Evolutionary conservation across 2,329 filamentous ascomycete species (phyloP), one percentile per base, ranked within the genome.

Genomic region (Sporothrix dimorphospora): DNA sequence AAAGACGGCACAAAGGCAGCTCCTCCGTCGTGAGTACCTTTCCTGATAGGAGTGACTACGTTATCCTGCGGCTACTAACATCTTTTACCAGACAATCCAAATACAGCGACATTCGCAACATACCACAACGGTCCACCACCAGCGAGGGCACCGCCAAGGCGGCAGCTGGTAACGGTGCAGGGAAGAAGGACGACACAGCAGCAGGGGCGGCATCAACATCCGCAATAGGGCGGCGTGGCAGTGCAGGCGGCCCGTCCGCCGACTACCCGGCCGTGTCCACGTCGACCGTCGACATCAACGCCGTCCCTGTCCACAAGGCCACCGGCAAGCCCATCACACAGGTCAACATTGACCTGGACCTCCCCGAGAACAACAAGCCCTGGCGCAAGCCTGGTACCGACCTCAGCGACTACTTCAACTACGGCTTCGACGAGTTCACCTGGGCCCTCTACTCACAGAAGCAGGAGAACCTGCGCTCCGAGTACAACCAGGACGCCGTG

Each of bases 401-500:
- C 78, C 89, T 97, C 71, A 96, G 92, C 73, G 96, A 99, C 80
- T 98, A 97, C 83, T 98, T 98, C 88, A 98, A 98, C 84, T 98
- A 98, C 82, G 95, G 95, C 72, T 98, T 98, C 79, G 95, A 98
- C 82, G 95, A 98, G 81, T 98, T 98, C 81, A 97, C 94, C 0
- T 99, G 96, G 96, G 92, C 94, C 6, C 88, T 94, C 70, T 99
- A 99, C 80, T 94, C 94, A 42, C 86, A 94, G 73, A 97, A 97
- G 79, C 96, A 98, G 80, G 90, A 96, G 76, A 86, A 85, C 30
- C 86, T 98, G 78, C 89, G 92, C 21, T 89, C 89, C 75, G 93
- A 95, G 76, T 93, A 94, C 76, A 89, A 88, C 72, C 89, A 91
- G 65, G 89, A 91, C 57, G 84, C 85, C 57, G 86, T 91, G 69